Evolutionary conservation across 768 basidiomycete species (phyloP).

Genomic region (Boletus subparvulus): DNA sequence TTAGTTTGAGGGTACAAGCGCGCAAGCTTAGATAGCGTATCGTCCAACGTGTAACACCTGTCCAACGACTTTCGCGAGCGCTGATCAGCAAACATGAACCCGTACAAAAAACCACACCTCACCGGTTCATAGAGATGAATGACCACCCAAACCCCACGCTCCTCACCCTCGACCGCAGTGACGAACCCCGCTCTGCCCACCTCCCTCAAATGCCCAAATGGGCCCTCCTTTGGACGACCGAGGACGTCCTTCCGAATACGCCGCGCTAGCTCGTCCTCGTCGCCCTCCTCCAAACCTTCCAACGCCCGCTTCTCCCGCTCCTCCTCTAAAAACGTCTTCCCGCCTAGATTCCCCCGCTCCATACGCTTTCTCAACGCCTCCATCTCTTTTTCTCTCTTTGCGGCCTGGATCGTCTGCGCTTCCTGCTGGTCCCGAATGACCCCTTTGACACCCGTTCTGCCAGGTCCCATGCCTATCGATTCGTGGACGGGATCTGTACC

Average conservation of each 20-base stretch:
- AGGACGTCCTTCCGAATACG: constrained; percentile 40
- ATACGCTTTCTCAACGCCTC: constrained; percentile 53
- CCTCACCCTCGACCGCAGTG: constrained; percentile 71
- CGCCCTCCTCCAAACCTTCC: constrained; percentile 44
- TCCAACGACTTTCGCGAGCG: constrained; percentile 57
- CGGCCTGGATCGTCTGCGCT: constrained; percentile 54
- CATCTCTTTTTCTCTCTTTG: constrained; percentile 51
- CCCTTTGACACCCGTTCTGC: constrained; percentile 85
- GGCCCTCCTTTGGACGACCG: constrained; percentile 50
- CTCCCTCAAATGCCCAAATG: constrained; percentile 79
- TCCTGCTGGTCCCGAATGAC: constrained; percentile 82
- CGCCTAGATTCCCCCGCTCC: constrained; percentile 65
- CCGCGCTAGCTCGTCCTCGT: constrained; percentile 11
- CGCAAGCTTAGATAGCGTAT: constrained; percentile 64
- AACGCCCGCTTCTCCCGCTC: constrained; percentile 54
- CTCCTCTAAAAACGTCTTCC: constrained; percentile 77
- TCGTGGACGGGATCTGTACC: constrained; percentile 42
- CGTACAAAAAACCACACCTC: constrained; percentile 31
- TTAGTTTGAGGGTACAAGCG: constrained; percentile 70
- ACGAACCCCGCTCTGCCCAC: constrained; percentile 75
- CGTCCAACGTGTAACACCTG: constrained; percentile 70
- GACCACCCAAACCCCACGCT: constrained; percentile 72
- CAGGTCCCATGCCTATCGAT: constrained; percentile 82
- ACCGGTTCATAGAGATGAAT: constrained; percentile 84
- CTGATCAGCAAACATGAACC: not conserved